A percentile compares a stretch with the other conserved stretches of the same genome.
phyloP scores from a whole-genome alignment of 2,329 filamentous ascomycete species.

The Ophiosphaerella korrae region DNA sequence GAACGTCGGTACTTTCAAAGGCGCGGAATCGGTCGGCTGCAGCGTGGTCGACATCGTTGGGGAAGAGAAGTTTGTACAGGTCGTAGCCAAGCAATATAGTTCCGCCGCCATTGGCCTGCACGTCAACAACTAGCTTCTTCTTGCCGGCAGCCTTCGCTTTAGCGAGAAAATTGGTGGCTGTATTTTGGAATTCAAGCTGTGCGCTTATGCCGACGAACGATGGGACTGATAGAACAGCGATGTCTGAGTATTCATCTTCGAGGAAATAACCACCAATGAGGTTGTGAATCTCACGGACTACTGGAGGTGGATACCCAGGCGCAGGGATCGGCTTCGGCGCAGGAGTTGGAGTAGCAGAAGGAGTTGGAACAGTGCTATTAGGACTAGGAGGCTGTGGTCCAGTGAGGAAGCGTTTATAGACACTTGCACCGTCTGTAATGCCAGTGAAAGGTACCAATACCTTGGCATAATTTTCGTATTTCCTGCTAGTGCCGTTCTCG shows the following conservation, averaged over 20 bases:
- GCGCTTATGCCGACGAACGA: conserved; percentile 45
- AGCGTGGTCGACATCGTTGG: conserved; percentile 53
- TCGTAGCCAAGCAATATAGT: conserved; percentile 65
- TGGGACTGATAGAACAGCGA: conserved; percentile 53
- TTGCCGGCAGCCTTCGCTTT: conserved; percentile 57
- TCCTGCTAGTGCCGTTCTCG: conserved; percentile 51
- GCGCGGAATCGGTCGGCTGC: conserved; percentile 59
- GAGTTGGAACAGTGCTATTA: conserved; percentile 13
- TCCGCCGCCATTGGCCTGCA: conserved; percentile 64
- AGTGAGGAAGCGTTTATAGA: conserved; percentile 47
- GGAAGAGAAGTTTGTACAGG: conserved; percentile 64
- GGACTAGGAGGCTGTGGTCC: conserved; percentile 25
- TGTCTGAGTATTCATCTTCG: conserved; percentile 51
- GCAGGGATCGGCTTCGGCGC: conserved; percentile 33
- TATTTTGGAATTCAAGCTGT: conserved; percentile 49
- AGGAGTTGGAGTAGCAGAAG: conserved; percentile 22
- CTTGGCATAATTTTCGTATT: conserved; percentile 51
- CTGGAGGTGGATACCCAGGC: conserved; percentile 53
- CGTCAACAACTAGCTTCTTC: conserved; percentile 65
- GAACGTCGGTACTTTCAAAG: conserved; percentile 52
- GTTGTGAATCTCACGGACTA: conserved; percentile 50
- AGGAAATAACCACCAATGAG: conserved; percentile 56
- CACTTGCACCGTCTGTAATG: conserved; percentile 49
- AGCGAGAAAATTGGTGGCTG: conserved; percentile 50
- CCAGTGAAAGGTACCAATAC: conserved; percentile 49